These are phyloP conservation scores for Rosa persica DNA, from an alignment of 306 rosid genomes.

Conservation along the genomic window DNA sequence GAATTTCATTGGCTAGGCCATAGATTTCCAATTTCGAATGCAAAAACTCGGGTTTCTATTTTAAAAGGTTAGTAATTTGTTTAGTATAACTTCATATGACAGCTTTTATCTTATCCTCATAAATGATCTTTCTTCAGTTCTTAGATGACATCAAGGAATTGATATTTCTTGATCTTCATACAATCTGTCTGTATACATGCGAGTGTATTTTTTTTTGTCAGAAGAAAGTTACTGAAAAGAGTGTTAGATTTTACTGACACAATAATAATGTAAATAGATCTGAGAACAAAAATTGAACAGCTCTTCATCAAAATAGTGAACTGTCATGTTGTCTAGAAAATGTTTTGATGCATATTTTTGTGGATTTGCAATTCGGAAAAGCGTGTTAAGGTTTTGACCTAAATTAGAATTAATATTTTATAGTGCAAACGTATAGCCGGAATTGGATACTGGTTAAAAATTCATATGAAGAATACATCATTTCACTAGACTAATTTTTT, in stretches of 20 bases:
- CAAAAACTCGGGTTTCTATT: slow-evolving; percentile 93
- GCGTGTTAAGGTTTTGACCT: neutral
- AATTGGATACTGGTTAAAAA: neutral
- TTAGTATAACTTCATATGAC: neutral
- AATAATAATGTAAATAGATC: neutral
- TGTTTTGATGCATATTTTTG: neutral
- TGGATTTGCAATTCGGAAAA: neutral
- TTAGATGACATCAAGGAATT: neutral
- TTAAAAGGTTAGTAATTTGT: slow-evolving; percentile 63
- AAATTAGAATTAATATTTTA: neutral
- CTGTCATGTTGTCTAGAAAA: neutral
- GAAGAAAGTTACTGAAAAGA: neutral
- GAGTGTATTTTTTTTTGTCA: neutral
- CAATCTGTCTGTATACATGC: neutral
- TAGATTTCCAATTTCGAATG: slow-evolving; percentile 89
- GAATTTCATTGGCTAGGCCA: slow-evolving; percentile 97
- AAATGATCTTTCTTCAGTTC: neutral
- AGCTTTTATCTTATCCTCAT: neutral
- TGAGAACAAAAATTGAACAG: neutral
- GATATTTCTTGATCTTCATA: neutral
- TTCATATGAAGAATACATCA: neutral
- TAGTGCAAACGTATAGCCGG: neutral
- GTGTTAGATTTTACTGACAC: neutral
- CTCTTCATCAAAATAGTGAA: neutral
- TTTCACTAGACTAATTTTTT: neutral